Base-by-base conservation (phyloP, 2,329 filamentous ascomycete genomes). In the Nigrospora sphaerica region DNA sequence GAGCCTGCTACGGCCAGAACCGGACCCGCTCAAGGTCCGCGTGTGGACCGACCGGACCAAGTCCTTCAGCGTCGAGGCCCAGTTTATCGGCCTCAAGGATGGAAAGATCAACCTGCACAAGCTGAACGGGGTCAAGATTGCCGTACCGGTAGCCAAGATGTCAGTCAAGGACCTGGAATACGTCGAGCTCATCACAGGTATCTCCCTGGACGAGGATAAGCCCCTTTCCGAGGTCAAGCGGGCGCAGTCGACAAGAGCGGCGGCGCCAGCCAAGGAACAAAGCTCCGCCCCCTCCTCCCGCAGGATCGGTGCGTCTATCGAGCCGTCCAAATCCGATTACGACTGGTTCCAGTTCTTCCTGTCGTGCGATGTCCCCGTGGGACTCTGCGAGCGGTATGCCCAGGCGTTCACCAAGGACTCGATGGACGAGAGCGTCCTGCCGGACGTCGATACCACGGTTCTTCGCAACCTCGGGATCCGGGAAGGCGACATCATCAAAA, bases 331-430 rank as follows among this genome's bases (percentile, higher is more conserved):
- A 64, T 75, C 86, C 1, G 85, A 93, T 41, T 95, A 97, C 63
- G 93, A 98, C 64, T 98, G 93, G 93, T 98, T 98, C 60, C 90
- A 96, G 62, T 97, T 98, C 71, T 98, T 98, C 74, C 72, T 98
- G 36, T 83, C 84, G 52, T 95, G 90, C 63, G 92, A 95, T 40
- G 89, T 97, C 57, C 86, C 90, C 39, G 88, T 92, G 42, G 88
- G 95, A 48, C 83, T 95, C 39, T 98, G 93, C 66, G 92, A 97
- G 67, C 81, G 93, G 46, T 98, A 98, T 61, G 85, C 91, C 2
- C 87, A 90, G 60, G 88, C 89, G 2, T 98, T 98, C 61, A 67
- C 80, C 41, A 85, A 85, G 60, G 93, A 98, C 61, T 93, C 91
- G 19, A 97, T 98, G 89, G 91, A 95, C 54, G 91, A 96, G 64